These are phyloP conservation scores for Sclerotinia trifoliorum DNA, from an alignment of 2,329 filamentous ascomycete species.

Conservation along the genomic window DNA sequence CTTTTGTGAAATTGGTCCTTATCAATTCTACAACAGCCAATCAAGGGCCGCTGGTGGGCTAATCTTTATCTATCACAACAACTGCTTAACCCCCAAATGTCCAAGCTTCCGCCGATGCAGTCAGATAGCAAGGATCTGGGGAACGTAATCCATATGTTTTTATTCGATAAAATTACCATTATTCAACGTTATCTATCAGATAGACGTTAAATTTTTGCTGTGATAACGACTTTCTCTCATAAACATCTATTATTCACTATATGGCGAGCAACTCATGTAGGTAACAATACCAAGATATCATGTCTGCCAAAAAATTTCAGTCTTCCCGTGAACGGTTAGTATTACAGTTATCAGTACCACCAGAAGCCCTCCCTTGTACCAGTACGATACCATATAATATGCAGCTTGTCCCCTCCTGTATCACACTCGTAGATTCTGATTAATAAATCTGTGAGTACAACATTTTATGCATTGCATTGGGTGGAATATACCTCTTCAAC, in stretches of 20 bases:
- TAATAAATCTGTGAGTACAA: background rate
- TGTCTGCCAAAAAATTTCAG: background rate
- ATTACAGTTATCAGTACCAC: slow-evolving; percentile 6
- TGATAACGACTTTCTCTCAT: background rate
- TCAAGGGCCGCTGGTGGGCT: background rate
- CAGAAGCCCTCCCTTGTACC: background rate
- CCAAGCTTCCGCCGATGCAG: slow-evolving; percentile 17
- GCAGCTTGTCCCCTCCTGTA: slow-evolving; percentile 1
- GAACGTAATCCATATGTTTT: slow-evolving; percentile 11
- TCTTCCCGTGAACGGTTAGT: slow-evolving; percentile 7
- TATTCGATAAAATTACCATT: slow-evolving; percentile 19
- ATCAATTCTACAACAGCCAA: slow-evolving; percentile 11
- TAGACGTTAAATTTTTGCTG: background rate
- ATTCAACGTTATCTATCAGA: slow-evolving; percentile 12
- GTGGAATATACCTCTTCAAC: background rate
- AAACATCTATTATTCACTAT: background rate
- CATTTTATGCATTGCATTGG: slow-evolving; percentile 1
- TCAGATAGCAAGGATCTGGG: slow-evolving; percentile 10
- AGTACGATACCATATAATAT: slow-evolving; percentile 15
- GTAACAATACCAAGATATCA: background rate
- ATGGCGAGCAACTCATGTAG: background rate
- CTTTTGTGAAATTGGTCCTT: slow-evolving; percentile 1
- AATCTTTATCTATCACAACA: background rate
- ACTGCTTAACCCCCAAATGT: slow-evolving; percentile 19
- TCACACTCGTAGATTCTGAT: background rate